Evolutionary conservation across 768 basidiomycete genomes (phyloP).

Genomic region (Mycena galopus): DNA sequence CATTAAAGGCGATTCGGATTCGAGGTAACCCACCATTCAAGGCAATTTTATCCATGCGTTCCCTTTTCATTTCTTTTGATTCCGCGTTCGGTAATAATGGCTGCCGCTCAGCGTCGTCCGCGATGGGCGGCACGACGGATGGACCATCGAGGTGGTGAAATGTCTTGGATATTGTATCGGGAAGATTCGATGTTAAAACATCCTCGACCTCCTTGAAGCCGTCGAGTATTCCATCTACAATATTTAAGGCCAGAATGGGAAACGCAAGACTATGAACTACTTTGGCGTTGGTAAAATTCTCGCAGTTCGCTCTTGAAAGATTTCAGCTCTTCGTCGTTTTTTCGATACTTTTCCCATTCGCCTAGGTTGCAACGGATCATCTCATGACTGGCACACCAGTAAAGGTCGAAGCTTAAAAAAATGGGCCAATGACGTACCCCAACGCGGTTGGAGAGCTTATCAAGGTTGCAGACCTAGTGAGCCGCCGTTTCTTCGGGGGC

Average conservation of each 20-base stretch:
- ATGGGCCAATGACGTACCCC: background rate
- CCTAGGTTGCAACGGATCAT: conserved; percentile 32
- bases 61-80: conserved; percentile 26
- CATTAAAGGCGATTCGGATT: too few species aligned
- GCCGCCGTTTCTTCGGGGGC: conserved; percentile 27
- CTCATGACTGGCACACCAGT: conserved; percentile 23
- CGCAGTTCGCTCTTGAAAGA: conserved; percentile 27
- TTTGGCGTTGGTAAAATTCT: conserved; percentile 33
- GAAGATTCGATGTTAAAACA: conserved; percentile 30
- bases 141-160: conserved; percentile 26
- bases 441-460: background rate
- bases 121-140: conserved; percentile 8
- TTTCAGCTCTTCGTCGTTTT: conserved; percentile 31
- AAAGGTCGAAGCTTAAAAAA: background rate
- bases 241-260: background rate
- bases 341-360: conserved; percentile 28
- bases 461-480: background rate
- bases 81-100: conserved; percentile 26
- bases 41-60: conserved; percentile 35
- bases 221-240: conserved; percentile 33
- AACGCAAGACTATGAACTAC: background rate
- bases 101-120: conserved; percentile 27
- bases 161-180: conserved; percentile 20
- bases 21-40: conserved; percentile 27
- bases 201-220: conserved; percentile 33